Evolutionary conservation across 1,284 basidiomycete species (phyloP), one percentile per base, ranked within the genome.

Genomic region (Sporisorium graminicola): DNA sequence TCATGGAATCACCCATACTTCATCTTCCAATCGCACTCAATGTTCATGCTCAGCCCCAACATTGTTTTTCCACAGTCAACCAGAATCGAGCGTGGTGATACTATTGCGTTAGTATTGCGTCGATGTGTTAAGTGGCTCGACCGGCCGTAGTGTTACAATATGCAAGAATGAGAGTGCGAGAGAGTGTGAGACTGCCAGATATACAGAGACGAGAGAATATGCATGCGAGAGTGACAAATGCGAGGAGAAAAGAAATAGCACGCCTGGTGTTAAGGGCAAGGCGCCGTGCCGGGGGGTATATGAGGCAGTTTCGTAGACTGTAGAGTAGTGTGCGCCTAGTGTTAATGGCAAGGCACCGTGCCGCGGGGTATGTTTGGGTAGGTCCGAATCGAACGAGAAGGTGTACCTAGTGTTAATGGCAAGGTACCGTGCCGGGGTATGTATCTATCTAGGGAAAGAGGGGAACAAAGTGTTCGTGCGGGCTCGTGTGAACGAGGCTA

Each of bases 121-220:
- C 74, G 58, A 77, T 69, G 66, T 72, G 69, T 78, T 72, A 75
- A 78, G 72, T 67, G 76, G 73, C 76, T 75, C 69, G 76, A 78
- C 68, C 67, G 63, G 62, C 65, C 74, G 16, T 70, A 55, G 7
- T 65, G 54, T 58, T 70, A 71, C 64, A 63, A 51, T 26, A 7
- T 29, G 24, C 37, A 51, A 35, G 46, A 52, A 35, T 42, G 63
- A 52, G 69, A 58, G 22, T 33, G 55, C 47, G 65, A 52, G 29
- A 53, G 20, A 29, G 35, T 40, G 14, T 24, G 53, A 55, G 54
- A 56, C 55, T 63, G 66, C 60, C 60, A 49, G 55, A 44, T 26
- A 43, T 55, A 67, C 31, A 61, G 43, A 10, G 14, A 49, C 47
- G n/a, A 55, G 44, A 60, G 20, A 58, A 24, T 16, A 70, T 74